Evolutionary conservation across 177 flowering plant species (phyloP).

Genomic region (Vitis hybrid): DNA sequence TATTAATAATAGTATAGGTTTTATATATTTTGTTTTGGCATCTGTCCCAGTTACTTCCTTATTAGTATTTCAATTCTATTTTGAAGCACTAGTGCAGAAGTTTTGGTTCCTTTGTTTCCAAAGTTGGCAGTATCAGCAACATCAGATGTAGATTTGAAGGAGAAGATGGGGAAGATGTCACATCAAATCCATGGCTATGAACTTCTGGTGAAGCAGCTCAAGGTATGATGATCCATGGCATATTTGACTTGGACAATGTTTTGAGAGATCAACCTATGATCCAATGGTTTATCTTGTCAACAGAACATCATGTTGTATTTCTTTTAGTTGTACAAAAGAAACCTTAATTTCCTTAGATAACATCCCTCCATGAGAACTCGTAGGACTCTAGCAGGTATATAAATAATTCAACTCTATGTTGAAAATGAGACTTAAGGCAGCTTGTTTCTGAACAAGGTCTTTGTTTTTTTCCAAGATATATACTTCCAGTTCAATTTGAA

Average conservation of each 20-base stretch:
- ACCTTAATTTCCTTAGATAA: background rate
- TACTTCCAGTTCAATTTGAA: too few species aligned
- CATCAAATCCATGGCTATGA: constrained; percentile 56
- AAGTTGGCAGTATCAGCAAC: constrained; percentile 31
- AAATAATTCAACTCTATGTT: background rate
- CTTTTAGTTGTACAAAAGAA: background rate
- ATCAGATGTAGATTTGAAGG: constrained; percentile 36
- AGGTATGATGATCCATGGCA: constrained; percentile 45
- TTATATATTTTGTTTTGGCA: background rate
- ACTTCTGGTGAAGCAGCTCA: constrained; percentile 61
- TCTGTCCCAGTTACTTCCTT: background rate
- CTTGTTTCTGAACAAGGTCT: background rate
- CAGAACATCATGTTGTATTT: background rate
- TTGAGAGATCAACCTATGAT: background rate
- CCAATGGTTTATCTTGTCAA: background rate
- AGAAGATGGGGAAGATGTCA: constrained; percentile 46
- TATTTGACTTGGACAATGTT: background rate
- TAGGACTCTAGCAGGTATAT: background rate
- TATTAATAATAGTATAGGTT: background rate
- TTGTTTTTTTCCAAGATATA: background rate
- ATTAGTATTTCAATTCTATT: constrained; percentile 17
- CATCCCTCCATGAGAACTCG: background rate
- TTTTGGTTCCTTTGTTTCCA: constrained; percentile 42
- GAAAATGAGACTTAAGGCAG: background rate
- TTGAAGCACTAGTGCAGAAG: constrained; percentile 41